Base-by-base conservation (phyloP, 768 basidiomycete genomes). In the Psilocybe subaeruginosa region DNA sequence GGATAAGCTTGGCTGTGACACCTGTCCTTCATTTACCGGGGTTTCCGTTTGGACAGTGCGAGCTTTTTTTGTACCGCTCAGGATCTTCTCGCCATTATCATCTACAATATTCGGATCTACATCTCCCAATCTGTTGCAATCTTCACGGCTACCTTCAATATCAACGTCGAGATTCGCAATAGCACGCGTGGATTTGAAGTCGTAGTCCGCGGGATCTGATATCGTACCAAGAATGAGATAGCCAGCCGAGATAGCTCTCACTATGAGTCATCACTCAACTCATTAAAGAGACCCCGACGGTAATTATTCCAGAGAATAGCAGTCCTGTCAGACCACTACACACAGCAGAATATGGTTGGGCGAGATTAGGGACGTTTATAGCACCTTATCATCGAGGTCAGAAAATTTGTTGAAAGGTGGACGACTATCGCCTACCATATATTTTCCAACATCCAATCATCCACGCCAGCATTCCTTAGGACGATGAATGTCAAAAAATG, bases 401-500 rank as follows among this genome's bases (percentile, higher is more conserved):
- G 14, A 8, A 12, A 17, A 12, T 17, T 41, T 11, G 12, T n/a
- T 41, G 2, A 3, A 17, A 6, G 8, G 30, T 14, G 43, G 27
- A 27, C 1, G 11, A 23, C 16, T 43, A 3, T 27, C 39, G 60
- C 68, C 16, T 58, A 77, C 80, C 80, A 50, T 75, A 80, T 53
- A 80, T 81, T 65, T 83, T 81, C 77, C 74, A 79, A 60, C 82
- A 82, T 0, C 80, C 77, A 8, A 83, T 73, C 77, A 83, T 80
- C 81, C 82, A 84, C 17, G 82, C 80, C 0, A 78, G 45, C 77
- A 82, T 81, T 6, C 66, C 66, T 68, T 27, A 8, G 41, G 23
- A 23, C 2, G 23, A 23, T 23, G 23, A 23, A 23, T 23, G 23
- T 23, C 23, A 23, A 23, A 23, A 23, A 23, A 23, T 23, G 23